Base-by-base conservation (phyloP, 345 rosid species). In the Boechera stricta region DNA sequence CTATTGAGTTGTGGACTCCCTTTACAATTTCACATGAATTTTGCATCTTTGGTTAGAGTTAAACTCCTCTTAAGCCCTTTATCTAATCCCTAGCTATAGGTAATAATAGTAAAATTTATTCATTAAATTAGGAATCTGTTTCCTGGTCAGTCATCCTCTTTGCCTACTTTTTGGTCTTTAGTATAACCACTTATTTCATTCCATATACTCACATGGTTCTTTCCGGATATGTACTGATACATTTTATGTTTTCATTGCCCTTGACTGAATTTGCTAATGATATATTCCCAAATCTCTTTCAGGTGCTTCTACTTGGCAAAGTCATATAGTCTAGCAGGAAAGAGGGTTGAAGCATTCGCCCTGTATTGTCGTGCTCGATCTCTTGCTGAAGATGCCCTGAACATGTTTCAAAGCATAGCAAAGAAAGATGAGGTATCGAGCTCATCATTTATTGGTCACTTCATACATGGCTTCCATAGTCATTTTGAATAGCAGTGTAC, bases 221-320 rank as follows among this genome's bases (percentile, higher is more conserved):
- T 29, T 59, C 16, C 51, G 31, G 21, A 59, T 58, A 58, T 26
- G 5, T 38, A 32, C 24, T 18, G 49, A 45, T 56, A 28, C 47
- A 55, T 44, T 21, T 5, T 54, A 42, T 47, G 57, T 54, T 73
- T 54, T 53, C 56, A 42, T 64, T 57, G 15, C 39, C 41, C 58
- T 54, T 57, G 31, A 57, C 60, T 67, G 59, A 48, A 36, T 33
- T 44, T 12, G 45, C 67, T 49, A 48, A 57, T 67, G 55, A 26
- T 72, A 45, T 68, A 32, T 57, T 78, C 47, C 60, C 32, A 48
- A 65, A 69, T 74, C 61, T 64, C 74, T 74, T 29, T 55, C 89
- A 96, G 99, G 88, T 96, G 98, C 83, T 96, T 93, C 82, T 93
- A 88, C 84, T 81, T 96, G 82, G 98, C 96, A 53, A 87, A 77